Conservation (phyloP, 2,329 filamentous ascomycete species). For the Myriosclerotinia duriaeana region DNA sequence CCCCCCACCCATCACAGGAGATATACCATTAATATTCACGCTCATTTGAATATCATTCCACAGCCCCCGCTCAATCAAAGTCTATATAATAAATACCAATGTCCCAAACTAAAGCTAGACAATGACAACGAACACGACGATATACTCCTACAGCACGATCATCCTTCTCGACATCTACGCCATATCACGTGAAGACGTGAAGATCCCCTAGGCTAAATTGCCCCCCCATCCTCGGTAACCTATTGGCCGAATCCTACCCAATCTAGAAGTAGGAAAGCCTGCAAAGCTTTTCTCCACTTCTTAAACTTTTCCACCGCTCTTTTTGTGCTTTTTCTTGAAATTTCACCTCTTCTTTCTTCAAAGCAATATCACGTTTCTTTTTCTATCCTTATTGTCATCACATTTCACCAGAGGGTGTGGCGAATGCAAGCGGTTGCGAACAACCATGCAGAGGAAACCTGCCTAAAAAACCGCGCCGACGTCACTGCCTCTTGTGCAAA, state of each 20-base stretch:
- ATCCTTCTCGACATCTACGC: background rate
- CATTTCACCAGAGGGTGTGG: conserved; percentile 19
- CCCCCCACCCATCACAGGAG: background rate
- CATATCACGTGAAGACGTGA: background rate
- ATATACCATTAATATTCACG: background rate
- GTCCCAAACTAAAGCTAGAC: too few species aligned
- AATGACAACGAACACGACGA: too few species aligned
- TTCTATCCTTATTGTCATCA: background rate
- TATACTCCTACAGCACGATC: too few species aligned
- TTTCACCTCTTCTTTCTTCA: background rate
- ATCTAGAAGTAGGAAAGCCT: conserved; percentile 3
- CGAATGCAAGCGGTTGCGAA: conserved; percentile 20
- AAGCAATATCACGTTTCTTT: background rate
- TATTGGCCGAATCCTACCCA: background rate
- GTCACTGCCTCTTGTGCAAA: conserved; percentile 12
- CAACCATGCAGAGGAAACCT: conserved; percentile 24
- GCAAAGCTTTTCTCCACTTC: conserved; percentile 5
- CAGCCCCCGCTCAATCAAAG: background rate
- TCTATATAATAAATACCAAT: too few species aligned
- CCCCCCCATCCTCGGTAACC: background rate
- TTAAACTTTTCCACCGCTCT: conserved; percentile 7
- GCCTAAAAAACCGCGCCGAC: conserved; percentile 23
- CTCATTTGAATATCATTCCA: background rate
- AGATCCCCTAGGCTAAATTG: background rate
- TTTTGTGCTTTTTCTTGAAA: background rate